Conservation (phyloP, 768 basidiomycete species). For the Amanita inopinata region DNA sequence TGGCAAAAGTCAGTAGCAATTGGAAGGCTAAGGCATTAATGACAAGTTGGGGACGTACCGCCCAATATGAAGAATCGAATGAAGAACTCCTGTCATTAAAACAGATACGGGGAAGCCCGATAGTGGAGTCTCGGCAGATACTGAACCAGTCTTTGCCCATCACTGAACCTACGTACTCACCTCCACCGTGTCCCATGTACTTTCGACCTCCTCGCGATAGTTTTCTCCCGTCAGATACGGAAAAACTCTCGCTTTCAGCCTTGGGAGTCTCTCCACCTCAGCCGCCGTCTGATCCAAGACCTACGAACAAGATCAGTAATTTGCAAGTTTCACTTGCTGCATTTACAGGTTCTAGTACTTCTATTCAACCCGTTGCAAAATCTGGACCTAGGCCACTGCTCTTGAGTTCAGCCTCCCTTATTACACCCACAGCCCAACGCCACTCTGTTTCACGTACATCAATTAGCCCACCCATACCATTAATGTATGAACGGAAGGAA, state of each 20-base stretch:
- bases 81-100: constrained; percentile 12
- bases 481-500: constrained; percentile 38
- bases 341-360: constrained; percentile 8
- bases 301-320: constrained; percentile 28
- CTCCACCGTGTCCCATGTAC: constrained; percentile 48
- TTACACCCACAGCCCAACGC: constrained; percentile 22
- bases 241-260: constrained; percentile 16
- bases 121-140: too few species aligned
- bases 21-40: constrained; percentile 58
- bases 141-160: not conserved
- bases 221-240: constrained; percentile 25
- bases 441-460: constrained; percentile 22
- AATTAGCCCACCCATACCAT: constrained; percentile 23
- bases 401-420: constrained; percentile 40
- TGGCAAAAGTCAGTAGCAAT: constrained; percentile 69
- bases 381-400: constrained; percentile 58
- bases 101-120: not conserved
- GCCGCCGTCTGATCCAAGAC: not conserved
- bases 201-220: constrained; percentile 53
- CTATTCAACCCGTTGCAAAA: constrained; percentile 33
- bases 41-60: constrained; percentile 27
- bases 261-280: not conserved
- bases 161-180: constrained; percentile 26
- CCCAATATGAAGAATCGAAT: not conserved
- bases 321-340: constrained; percentile 35